phyloP scores from a whole-genome alignment of 2,329 filamentous ascomycete species.

The Apiospora koreana region DNA sequence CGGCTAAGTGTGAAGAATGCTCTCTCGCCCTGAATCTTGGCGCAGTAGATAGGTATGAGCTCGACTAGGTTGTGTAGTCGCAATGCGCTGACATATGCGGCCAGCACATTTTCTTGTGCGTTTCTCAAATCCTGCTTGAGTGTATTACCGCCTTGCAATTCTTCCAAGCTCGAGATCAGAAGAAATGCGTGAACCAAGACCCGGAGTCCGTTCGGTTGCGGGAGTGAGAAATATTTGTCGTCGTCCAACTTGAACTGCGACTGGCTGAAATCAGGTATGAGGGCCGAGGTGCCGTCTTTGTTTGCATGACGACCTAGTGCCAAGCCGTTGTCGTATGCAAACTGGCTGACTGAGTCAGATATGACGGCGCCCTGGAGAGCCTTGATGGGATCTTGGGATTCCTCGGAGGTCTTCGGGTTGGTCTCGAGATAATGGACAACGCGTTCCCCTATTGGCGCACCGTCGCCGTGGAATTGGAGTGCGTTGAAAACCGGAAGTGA shows the following conservation, averaged over 20 bases:
- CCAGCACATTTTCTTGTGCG: constrained; percentile 73
- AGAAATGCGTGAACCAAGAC: constrained; percentile 68
- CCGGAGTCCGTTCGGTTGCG: constrained; percentile 65
- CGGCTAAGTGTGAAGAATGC: constrained; percentile 72
- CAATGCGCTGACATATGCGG: constrained; percentile 80
- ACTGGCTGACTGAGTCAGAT: constrained; percentile 58
- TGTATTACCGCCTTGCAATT: constrained; percentile 47
- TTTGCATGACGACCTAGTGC: constrained; percentile 51
- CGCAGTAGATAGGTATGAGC: constrained; percentile 85
- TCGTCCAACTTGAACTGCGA: constrained; percentile 38
- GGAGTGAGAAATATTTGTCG: constrained; percentile 53
- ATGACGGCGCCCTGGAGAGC: constrained; percentile 77
- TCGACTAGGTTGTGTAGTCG: constrained; percentile 72
- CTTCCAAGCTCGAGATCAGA: constrained; percentile 68
- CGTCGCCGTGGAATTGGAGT: constrained; percentile 61
- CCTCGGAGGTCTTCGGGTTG: constrained; percentile 54
- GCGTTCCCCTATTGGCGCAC: constrained; percentile 51
- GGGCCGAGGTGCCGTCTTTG: constrained; percentile 40
- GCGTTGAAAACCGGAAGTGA: constrained; percentile 67
- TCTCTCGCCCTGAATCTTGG: constrained; percentile 67
- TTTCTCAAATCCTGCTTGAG: constrained; percentile 40
- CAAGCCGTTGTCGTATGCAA: constrained; percentile 61
- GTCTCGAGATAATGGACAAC: constrained; percentile 64
- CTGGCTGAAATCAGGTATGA: constrained; percentile 40
- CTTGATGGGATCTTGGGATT: constrained; percentile 68